These are phyloP conservation scores for Phytophthora multivora DNA, from an alignment of 352 stramenopile genomes.

Conservation along the genomic window DNA sequence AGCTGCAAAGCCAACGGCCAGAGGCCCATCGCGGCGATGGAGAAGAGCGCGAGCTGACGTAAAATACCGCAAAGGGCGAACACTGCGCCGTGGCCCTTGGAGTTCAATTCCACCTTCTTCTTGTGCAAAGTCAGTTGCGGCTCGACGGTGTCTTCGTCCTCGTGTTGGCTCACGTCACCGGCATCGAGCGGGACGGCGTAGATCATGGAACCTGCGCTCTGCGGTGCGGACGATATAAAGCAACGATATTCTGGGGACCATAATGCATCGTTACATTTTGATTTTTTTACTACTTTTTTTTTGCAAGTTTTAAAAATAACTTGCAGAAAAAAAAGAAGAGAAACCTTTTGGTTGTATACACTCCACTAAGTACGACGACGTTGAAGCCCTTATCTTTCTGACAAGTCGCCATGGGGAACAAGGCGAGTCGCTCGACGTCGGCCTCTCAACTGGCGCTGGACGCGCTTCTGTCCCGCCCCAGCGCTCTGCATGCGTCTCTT, in stretches of 20 bases:
- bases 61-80: slow-evolving; percentile 21
- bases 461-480: slow-evolving; percentile 42
- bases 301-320: too few species aligned
- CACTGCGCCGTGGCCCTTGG: background rate
- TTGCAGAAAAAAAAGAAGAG: too few species aligned
- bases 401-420: slow-evolving; percentile 68
- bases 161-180: background rate
- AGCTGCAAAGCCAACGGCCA: slow-evolving; percentile 41
- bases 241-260: too few species aligned
- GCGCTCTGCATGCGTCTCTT: slow-evolving; percentile 43
- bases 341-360: too few species aligned
- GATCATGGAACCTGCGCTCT: background rate
- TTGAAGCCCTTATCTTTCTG: slow-evolving; percentile 1
- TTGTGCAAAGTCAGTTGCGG: background rate
- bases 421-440: slow-evolving; percentile 46
- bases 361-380: background rate
- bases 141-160: slow-evolving; percentile 11
- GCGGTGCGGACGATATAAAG: background rate
- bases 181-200: background rate
- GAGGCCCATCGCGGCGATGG: slow-evolving; percentile 40
- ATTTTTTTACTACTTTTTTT: too few species aligned
- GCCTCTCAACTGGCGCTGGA: slow-evolving; percentile 47
- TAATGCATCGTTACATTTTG: too few species aligned
- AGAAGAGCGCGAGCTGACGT: slow-evolving; percentile 35
- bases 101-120: slow-evolving; percentile 3